Conservation (phyloP, 140 eudicot species). For the Bidens hawaiensis region DNA sequence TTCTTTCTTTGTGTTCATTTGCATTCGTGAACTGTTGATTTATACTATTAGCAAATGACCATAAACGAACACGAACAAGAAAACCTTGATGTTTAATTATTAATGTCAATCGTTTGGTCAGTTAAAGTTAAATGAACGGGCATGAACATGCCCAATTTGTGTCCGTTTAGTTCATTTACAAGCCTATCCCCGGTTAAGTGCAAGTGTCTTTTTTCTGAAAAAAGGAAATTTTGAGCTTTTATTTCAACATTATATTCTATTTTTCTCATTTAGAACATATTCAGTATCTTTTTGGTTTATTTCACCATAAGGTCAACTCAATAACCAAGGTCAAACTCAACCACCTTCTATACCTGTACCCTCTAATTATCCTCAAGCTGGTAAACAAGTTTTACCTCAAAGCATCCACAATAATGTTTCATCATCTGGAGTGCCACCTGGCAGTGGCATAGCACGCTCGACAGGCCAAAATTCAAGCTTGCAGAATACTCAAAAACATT, state of each 20-base stretch:
- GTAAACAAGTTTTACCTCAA: constrained; percentile 61
- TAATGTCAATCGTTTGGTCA: no score
- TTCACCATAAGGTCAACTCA: constrained; percentile 42
- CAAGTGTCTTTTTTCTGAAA: not conserved
- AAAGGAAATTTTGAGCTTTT: not conserved
- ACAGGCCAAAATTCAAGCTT: constrained; percentile 54
- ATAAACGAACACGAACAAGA: no score
- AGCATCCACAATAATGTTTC: constrained; percentile 51
- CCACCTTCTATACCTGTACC: constrained; percentile 57
- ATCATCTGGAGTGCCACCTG: constrained; percentile 56
- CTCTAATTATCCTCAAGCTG: constrained; percentile 50
- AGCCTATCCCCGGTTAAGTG: not conserved
- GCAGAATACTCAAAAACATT: constrained; percentile 61
- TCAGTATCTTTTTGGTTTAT: not conserved
- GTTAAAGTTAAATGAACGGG: no score
- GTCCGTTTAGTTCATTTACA: no score
- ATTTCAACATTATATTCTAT: not conserved
- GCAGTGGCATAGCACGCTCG: constrained; percentile 51
- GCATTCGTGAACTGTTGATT: no score
- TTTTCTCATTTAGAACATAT: not conserved
- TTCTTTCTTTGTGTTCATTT: no score
- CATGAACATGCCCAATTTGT: no score
- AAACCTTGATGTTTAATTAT: no score
- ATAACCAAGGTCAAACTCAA: constrained; percentile 73
- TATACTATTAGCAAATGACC: no score